Conservation (phyloP, 2,329 filamentous ascomycete species). For the Exophiala viscosa region DNA sequence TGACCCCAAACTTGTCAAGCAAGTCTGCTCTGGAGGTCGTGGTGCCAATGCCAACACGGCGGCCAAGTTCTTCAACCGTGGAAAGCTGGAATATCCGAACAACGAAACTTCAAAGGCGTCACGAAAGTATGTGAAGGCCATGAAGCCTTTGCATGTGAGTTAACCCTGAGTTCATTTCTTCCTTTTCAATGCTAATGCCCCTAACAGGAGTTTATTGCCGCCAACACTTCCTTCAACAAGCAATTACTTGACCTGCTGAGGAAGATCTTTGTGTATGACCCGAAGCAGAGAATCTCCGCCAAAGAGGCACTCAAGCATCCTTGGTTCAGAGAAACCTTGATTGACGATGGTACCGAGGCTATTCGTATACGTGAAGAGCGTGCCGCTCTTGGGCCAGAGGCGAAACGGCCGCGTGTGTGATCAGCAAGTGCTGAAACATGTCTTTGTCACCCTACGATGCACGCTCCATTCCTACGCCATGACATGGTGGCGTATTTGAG, state of each 20-base stretch:
- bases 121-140: constrained; percentile 64
- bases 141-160: constrained; percentile 60
- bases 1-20: constrained; percentile 52
- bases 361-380: constrained; percentile 51
- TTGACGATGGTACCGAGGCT: constrained; percentile 65
- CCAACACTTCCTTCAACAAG: constrained; percentile 57
- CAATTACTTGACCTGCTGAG: constrained; percentile 61
- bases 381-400: constrained; percentile 17
- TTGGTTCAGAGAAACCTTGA: constrained; percentile 62
- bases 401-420: constrained; percentile 25
- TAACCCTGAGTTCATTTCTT: not conserved
- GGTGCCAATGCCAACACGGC: constrained; percentile 51
- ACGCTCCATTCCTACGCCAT: not conserved
- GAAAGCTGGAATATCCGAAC: constrained; percentile 61
- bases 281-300: constrained; percentile 61
- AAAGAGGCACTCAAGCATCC: constrained; percentile 63
- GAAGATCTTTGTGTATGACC: constrained; percentile 64
- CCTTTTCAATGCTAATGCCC: constrained; percentile 22
- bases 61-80: constrained; percentile 56
- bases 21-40: constrained; percentile 49
- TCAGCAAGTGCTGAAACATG: not conserved
- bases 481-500: not conserved
- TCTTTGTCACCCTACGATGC: not conserved
- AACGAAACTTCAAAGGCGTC: constrained; percentile 60
- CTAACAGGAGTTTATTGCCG: constrained; percentile 59